Evolutionary conservation across 768 basidiomycete species (phyloP), one percentile per base, ranked within the genome.

Genomic region (Leucocoprinus sp.): DNA sequence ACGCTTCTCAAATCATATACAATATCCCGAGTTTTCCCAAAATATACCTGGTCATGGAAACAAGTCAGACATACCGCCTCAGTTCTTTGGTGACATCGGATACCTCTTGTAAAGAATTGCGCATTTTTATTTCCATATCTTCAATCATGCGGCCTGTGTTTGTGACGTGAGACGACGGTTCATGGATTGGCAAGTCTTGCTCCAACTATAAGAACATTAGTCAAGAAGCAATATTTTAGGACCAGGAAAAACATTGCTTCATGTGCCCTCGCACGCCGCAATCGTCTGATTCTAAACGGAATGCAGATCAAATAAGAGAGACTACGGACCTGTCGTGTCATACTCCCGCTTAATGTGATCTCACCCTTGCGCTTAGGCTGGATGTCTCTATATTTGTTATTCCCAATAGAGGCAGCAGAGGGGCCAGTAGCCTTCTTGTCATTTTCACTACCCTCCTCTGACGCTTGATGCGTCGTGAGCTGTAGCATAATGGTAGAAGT

Each of bases 61-160:
- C 7, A 31, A 6, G 44, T 53, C 17, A 51, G 44, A 36, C 23
- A 9, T 19, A 28, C 33, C 19, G 36, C 40, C 17, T 38, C 22
- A 19, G 23, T 47, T 19, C 52, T 34, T 29, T n/a, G 31, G 24
- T 42, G n/a, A n/a, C 12, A 34, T 37, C 67, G 37, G 26, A n/a
- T 49, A 80, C 89, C 71, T 93, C 90, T 64, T 91, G 87, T 38
- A 99, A 71, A 45, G 92, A 68, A 63, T 96, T 96, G 29, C 96
- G 78, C 91, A 98, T 93, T 70, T 98, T 98, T 62, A 93, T 91
- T 66, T 99, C 96, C 90, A 95, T 93, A 52, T 98, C 96, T 64
- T 99, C 96, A 52, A 99, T 83, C 82, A 97, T 85, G 53, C 75
- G 77, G 4, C 96, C 96, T n/a, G 84, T 83, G 63, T 98, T 98